These are phyloP conservation scores for Plasmodium berghei DNA, from an alignment of 169 alveolate genomes.

Conservation along the genomic window DNA sequence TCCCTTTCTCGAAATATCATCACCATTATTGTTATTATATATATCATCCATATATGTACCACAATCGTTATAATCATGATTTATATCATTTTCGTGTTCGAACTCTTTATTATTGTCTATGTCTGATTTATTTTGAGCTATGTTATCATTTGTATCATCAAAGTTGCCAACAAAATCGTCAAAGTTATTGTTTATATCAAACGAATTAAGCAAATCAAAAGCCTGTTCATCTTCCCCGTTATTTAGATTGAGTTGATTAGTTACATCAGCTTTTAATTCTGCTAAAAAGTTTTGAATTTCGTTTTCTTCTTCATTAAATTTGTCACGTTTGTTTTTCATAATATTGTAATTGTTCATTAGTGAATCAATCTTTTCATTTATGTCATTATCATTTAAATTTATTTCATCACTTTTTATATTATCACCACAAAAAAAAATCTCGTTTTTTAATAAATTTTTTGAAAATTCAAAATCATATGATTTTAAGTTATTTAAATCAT, in stretches of 20 bases:
- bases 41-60: slow-evolving; percentile 3
- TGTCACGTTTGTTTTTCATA: background rate
- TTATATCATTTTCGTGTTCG: background rate
- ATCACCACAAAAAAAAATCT: slow-evolving; percentile 35
- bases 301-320: slow-evolving; percentile 8
- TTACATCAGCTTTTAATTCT: slow-evolving; percentile 12
- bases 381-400: background rate
- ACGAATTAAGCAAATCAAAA: slow-evolving; percentile 41
- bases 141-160: background rate
- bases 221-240: slow-evolving; percentile 22
- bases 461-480: slow-evolving; percentile 42
- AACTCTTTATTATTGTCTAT: background rate
- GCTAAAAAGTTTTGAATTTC: slow-evolving; percentile 15
- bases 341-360: background rate
- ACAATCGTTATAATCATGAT: background rate
- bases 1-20: background rate
- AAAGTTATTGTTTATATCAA: slow-evolving; percentile 7
- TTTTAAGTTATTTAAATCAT: slow-evolving; percentile 48
- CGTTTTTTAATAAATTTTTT: slow-evolving; percentile 47
- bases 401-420: background rate
- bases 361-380: background rate
- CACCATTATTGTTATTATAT: background rate
- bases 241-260: background rate
- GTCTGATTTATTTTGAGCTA: background rate
- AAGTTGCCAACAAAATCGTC: slow-evolving; percentile 11